Conservation (phyloP, 306 rosid species). For the Lotus japonicus region DNA sequence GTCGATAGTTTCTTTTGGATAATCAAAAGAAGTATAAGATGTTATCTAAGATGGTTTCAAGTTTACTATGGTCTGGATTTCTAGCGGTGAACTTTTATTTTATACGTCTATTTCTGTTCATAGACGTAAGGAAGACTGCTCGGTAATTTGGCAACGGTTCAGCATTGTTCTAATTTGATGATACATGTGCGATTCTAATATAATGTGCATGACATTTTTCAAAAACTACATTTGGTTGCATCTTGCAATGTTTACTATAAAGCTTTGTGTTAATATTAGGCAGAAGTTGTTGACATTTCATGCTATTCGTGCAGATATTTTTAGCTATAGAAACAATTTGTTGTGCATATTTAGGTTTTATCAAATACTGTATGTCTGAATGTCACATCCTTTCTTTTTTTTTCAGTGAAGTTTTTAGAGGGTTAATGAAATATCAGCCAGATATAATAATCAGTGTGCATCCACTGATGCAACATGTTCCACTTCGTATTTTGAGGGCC, state of each 20-base stretch:
- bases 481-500: slow-evolving; percentile 82
- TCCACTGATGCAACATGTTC: slow-evolving; percentile 98
- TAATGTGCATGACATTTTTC: not conserved
- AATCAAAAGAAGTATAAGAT: not conserved
- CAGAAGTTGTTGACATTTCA: not conserved
- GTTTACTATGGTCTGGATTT: not conserved
- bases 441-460: slow-evolving; percentile 97
- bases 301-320: not conserved
- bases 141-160: not conserved
- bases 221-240: not conserved
- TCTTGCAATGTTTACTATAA: not conserved
- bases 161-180: slow-evolving; percentile 1
- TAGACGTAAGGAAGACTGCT: not conserved
- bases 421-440: slow-evolving; percentile 95
- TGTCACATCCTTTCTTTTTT: slow-evolving; percentile 2
- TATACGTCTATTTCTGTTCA: not conserved
- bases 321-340: not conserved
- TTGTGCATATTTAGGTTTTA: not conserved
- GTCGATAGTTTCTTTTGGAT: not conserved
- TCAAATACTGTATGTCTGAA: not conserved
- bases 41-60: not conserved
- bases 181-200: not conserved
- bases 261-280: not conserved
- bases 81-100: not conserved
- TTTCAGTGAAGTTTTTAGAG: slow-evolving; percentile 76